Conservation (phyloP, 164 flowering plant genomes). For the Buxus sempervirens region DNA sequence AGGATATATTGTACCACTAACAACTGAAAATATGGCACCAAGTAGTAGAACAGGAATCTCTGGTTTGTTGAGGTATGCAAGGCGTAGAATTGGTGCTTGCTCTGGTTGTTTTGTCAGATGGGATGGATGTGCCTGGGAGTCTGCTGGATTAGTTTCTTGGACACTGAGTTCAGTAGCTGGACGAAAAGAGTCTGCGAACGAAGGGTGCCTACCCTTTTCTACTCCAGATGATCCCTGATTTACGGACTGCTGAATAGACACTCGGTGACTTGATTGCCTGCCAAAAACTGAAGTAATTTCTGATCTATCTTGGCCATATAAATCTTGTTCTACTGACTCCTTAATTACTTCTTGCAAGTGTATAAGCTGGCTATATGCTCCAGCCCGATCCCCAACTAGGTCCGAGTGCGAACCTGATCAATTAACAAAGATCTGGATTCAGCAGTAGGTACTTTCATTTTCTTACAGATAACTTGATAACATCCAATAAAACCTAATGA, state of each 20-base stretch:
- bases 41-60: conserved; percentile 40
- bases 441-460: neutral
- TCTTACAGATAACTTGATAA: neutral
- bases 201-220: conserved; percentile 42
- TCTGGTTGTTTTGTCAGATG: conserved; percentile 14
- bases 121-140: conserved; percentile 1
- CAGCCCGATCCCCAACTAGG: conserved; percentile 50
- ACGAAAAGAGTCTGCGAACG: conserved; percentile 36
- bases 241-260: conserved; percentile 24
- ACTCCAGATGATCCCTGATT: conserved; percentile 43
- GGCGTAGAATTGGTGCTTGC: conserved; percentile 30
- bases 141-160: conserved; percentile 6
- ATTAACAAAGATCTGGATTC: neutral
- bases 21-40: conserved; percentile 37
- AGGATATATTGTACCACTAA: conserved; percentile 46
- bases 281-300: conserved; percentile 23
- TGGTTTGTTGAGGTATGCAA: conserved; percentile 55
- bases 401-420: conserved; percentile 57
- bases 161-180: conserved; percentile 22
- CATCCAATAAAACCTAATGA: neutral
- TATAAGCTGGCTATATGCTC: conserved; percentile 64
- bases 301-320: conserved; percentile 19
- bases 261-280: conserved; percentile 29
- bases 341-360: conserved; percentile 45
- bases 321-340: conserved; percentile 20